Percentiles rank a stretch among this genome's conserved stretches.
Conservation (phyloP, 768 basidiomycete genomes). For the Pleurotus citrinopileatus region DNA sequence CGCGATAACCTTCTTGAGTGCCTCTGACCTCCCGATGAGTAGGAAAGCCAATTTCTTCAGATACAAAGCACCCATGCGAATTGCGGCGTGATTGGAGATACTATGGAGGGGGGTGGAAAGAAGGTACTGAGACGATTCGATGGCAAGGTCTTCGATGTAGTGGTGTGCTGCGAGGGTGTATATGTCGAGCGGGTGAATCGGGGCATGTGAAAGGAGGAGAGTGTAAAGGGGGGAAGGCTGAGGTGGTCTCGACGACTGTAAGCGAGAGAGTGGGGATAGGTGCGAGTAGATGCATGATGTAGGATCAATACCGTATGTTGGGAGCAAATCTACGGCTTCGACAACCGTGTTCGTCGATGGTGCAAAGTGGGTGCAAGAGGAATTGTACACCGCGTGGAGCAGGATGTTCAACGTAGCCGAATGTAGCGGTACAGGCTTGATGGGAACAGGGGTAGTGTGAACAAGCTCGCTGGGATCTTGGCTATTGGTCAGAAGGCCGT, state of each 20-base stretch:
- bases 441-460: constrained; percentile 29
- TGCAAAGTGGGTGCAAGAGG: constrained; percentile 72
- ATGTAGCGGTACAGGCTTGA: constrained; percentile 58
- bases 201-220: constrained; percentile 27
- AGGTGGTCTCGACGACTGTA: not conserved
- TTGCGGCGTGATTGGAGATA: not conserved
- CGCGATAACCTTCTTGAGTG: constrained; percentile 63
- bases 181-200: not conserved
- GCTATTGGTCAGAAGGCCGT: constrained; percentile 45
- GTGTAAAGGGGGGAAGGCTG: not conserved
- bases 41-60: not conserved
- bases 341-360: constrained; percentile 61
- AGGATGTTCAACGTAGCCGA: constrained; percentile 68
- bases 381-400: constrained; percentile 68
- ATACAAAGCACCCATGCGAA: not conserved
- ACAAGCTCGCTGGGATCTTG: not conserved
- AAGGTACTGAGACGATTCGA: not conserved
- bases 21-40: not conserved
- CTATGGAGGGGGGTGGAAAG: not conserved
- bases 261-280: not conserved
- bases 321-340: constrained; percentile 53
- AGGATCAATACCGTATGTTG: constrained; percentile 57
- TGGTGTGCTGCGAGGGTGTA: not conserved
- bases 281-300: constrained; percentile 31
- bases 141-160: not conserved